Conservation (phyloP, 805 yeast genomes). For the Ogataea allantospora region DNA sequence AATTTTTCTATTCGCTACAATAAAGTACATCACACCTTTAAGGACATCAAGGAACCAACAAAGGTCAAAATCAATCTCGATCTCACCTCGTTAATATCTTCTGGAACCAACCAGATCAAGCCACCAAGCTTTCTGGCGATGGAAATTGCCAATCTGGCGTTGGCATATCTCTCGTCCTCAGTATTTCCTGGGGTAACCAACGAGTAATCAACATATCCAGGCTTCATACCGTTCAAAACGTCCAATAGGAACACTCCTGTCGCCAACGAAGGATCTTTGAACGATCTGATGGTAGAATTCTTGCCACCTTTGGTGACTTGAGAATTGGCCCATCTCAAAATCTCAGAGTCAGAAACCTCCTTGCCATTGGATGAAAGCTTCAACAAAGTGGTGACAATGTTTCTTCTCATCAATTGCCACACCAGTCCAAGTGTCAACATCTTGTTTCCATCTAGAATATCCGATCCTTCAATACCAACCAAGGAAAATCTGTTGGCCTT, state of each 20-base stretch:
- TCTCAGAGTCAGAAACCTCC: conserved; percentile 79
- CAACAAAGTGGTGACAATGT: conserved; percentile 80
- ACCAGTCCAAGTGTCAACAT: conserved; percentile 87
- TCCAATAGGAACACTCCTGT: conserved; percentile 83
- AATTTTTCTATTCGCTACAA: conserved; percentile 4
- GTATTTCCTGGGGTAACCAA: conserved; percentile 77
- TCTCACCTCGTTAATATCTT: conserved; percentile 95
- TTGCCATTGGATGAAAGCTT: conserved; percentile 69
- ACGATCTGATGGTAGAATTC: conserved; percentile 67
- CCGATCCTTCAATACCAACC: conserved; percentile 98
- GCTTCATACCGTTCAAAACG: conserved; percentile 88
- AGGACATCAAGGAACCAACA: conserved; percentile 91
- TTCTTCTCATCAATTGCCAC: conserved; percentile 98
- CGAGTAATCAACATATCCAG: conserved; percentile 96
- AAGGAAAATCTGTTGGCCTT: conserved; percentile 88
- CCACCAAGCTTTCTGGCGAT: conserved; percentile 98
- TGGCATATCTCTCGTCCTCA: conserved; percentile 86
- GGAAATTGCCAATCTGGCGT: conserved; percentile 95
- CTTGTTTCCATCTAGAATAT: conserved; percentile 90
- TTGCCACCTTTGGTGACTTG: conserved; percentile 87
- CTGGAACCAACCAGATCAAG: conserved; percentile 99
- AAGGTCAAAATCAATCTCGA: conserved; percentile 90
- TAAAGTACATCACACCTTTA: conserved; percentile 28
- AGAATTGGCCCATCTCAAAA: conserved; percentile 90
- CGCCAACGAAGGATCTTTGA: conserved; percentile 76